Conservation (phyloP, 176 grass and related monocot genomes). For the Typha latifolia region DNA sequence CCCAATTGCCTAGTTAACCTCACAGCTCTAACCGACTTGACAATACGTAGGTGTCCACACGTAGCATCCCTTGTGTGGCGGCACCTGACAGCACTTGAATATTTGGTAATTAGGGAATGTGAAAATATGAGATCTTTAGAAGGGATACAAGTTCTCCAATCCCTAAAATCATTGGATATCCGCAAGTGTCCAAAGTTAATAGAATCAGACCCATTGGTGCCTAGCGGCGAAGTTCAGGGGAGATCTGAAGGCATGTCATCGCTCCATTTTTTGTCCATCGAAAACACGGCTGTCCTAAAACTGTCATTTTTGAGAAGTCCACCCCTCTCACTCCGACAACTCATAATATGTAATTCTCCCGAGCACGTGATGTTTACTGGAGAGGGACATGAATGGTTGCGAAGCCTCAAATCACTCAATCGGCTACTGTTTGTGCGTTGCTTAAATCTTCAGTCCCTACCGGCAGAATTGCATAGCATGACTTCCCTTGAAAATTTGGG, state of each 20-base stretch:
- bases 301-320: slow-evolving; percentile 6
- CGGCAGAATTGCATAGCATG: not conserved
- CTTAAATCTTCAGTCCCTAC: not conserved
- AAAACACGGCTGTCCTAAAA: slow-evolving; percentile 13
- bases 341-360: not conserved
- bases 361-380: not conserved
- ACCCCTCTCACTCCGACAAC: not conserved
- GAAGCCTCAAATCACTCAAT: not conserved
- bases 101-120: not conserved
- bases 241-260: not conserved
- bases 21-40: slow-evolving; percentile 2
- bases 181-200: slow-evolving; percentile 10
- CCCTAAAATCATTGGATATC: slow-evolving; percentile 1
- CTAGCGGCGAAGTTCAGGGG: not conserved
- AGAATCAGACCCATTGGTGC: not conserved
- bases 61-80: slow-evolving; percentile 7
- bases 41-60: slow-evolving; percentile 8
- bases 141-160: not conserved
- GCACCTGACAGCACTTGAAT: not conserved
- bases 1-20: slow-evolving; percentile 15
- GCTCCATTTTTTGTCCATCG: not conserved
- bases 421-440: not conserved
- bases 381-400: not conserved
- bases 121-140: slow-evolving; percentile 4
- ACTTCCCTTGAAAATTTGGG: slow-evolving; percentile 25